Conservation (phyloP, 108 stramenopile species). For the Parmales sp. region DNA sequence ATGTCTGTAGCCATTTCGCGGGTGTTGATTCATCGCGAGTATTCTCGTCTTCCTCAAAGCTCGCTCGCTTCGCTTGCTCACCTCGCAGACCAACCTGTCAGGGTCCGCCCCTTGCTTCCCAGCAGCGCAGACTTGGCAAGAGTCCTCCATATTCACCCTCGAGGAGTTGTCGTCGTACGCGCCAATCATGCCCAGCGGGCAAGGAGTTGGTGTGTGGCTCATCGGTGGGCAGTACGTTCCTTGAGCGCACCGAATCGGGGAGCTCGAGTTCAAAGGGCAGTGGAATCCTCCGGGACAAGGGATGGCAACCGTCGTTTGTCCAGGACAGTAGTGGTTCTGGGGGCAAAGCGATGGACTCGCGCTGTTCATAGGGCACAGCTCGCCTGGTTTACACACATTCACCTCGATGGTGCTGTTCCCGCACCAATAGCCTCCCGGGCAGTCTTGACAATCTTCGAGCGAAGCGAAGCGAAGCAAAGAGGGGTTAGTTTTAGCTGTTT, state of each 20-base stretch:
- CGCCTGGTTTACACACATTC: constrained; percentile 13
- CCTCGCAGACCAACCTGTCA: constrained; percentile 23
- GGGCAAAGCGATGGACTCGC: constrained; percentile 8
- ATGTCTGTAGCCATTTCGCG: no score
- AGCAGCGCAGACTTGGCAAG: constrained; percentile 23
- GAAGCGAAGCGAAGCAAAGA: no score
- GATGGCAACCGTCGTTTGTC: constrained; percentile 7
- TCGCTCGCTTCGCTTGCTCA: no score
- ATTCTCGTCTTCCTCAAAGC: no score
- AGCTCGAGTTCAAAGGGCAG: constrained; percentile 25
- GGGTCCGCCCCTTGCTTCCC: constrained; percentile 36
- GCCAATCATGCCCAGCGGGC: constrained; percentile 19
- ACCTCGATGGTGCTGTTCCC: background rate
- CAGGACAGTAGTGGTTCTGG: background rate
- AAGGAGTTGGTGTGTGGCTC: constrained; percentile 14
- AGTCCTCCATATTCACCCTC: background rate
- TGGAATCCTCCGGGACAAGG: constrained; percentile 37
- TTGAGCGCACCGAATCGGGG: constrained; percentile 23
- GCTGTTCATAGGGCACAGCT: constrained; percentile 10
- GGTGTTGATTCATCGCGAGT: no score
- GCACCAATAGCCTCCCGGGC: constrained; percentile 30
- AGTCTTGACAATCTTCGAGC: constrained; percentile 18
- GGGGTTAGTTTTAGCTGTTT: no score
- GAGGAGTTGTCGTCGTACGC: constrained; percentile 11
- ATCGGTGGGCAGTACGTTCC: constrained; percentile 25